Evolutionary conservation across 768 basidiomycete species (phyloP), one percentile per base, ranked within the genome.

Genomic region (Lentinula raphanica): DNA sequence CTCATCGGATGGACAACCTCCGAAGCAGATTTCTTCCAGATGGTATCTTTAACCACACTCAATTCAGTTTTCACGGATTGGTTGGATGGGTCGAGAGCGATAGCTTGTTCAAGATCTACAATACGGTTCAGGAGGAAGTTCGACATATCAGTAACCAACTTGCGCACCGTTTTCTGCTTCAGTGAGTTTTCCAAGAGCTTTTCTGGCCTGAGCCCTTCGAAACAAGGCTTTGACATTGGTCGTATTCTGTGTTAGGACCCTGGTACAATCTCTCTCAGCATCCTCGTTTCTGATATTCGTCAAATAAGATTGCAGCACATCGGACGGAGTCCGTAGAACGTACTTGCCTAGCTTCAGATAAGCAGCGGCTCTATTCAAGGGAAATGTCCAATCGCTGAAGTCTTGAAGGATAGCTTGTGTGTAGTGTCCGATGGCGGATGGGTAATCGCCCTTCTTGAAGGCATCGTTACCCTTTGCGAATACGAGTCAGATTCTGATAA

Each of bases 321-420:
- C 11, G 12, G 9, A 58, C 60, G 56, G 54, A 59, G 19, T 58
- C n/a, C 27, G 49, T 40, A 58, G 64, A 71, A 87, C 92, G 76
- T 78, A 94, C 94, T 96, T 97, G 82, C 85, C 87, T 75, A 96
- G 82, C 79, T 94, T 95, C 60, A 98, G 80, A 75, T 95, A 95
- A 27, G 93, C 92, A 35, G 92, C 90, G 3, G 93, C 91, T 44
- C 95, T 84, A 68, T 98, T 98, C 32, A 95, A 77, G 32, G 88
- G 85, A 62, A 87, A 90, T 0, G 91, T 88, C n/a, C 82, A 76
- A 65, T 96, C 91, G 0, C 68, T 74, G 11, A 74, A 68, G 70
- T 95, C 87, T 1, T 86, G 81, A 19, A 92, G 69, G 45, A 89
- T 84, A 3, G 95, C 94, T 1, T 83, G 74, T 31, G 90, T 88